phyloP scores from a whole-genome alignment of 352 stramenopile species.

The Globisporangium canariense region DNA sequence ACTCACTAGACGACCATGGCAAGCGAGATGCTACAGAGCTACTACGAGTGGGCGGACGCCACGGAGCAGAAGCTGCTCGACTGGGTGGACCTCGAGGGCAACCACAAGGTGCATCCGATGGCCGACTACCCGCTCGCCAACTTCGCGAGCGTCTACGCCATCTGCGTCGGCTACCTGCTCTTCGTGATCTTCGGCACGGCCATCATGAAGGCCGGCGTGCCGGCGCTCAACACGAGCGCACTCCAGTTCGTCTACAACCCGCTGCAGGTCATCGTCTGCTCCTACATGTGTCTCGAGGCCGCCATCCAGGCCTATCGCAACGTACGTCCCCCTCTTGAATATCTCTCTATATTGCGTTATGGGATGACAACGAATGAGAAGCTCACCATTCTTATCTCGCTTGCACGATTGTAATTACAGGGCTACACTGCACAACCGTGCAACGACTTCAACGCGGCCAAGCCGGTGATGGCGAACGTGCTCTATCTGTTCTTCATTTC shows the following conservation, averaged over 20 bases:
- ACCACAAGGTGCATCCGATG: constrained; percentile 67
- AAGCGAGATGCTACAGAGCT: constrained; percentile 34
- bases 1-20: constrained; percentile 1
- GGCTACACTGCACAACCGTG: constrained; percentile 91
- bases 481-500: constrained; percentile 99
- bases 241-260: constrained; percentile 98
- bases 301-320: constrained; percentile 91
- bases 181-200: constrained; percentile 71
- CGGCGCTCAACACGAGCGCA: constrained; percentile 63
- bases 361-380: no score
- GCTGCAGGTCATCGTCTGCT: constrained; percentile 94
- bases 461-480: constrained; percentile 93
- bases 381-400: no score
- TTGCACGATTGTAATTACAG: constrained; percentile 1
- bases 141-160: constrained; percentile 51
- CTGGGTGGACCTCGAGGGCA: constrained; percentile 50
- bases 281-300: constrained; percentile 97
- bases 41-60: constrained; percentile 53
- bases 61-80: constrained; percentile 46
- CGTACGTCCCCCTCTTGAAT: constrained; percentile 35
- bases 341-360: not conserved
- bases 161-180: constrained; percentile 55
- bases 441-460: constrained; percentile 85
- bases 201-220: constrained; percentile 73
- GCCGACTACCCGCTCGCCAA: constrained; percentile 39